phyloP scores from a whole-genome alignment of 257 asterid genomes.

The Nicotiana tabacum region DNA sequence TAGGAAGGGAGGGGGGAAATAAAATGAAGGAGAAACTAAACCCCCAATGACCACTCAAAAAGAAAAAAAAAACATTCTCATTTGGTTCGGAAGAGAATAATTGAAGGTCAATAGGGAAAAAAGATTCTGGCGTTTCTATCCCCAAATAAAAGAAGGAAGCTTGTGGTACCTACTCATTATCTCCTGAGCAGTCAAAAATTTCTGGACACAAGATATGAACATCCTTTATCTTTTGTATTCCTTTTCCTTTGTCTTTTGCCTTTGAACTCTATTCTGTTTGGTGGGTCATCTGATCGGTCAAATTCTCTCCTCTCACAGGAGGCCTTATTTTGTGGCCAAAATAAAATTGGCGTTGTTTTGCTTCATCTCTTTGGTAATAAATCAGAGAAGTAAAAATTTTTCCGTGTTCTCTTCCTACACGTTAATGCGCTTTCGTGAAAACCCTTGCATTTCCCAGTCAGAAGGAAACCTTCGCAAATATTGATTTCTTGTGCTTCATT shows the following conservation, averaged over 20 bases:
- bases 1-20: neutral
- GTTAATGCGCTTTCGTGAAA: neutral
- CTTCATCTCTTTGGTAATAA: neutral
- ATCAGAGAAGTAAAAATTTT: neutral
- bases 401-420: neutral
- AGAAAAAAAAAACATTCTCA: neutral
- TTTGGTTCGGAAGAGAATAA: neutral
- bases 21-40: neutral
- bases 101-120: neutral
- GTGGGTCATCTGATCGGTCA: neutral
- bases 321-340: neutral
- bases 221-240: neutral
- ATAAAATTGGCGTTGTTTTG: neutral
- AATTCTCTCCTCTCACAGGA: neutral
- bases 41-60: neutral
- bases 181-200: neutral
- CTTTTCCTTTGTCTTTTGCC: neutral
- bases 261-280: neutral
- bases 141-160: neutral
- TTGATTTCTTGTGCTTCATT: slow-evolving; percentile 9
- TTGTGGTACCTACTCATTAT: slow-evolving; percentile 1
- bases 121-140: neutral
- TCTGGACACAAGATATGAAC: neutral
- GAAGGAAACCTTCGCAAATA: neutral
- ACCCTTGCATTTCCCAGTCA: neutral